Conservation (phyloP, 495 filamentous ascomycete genomes). For the Amniculicola lignicola region DNA sequence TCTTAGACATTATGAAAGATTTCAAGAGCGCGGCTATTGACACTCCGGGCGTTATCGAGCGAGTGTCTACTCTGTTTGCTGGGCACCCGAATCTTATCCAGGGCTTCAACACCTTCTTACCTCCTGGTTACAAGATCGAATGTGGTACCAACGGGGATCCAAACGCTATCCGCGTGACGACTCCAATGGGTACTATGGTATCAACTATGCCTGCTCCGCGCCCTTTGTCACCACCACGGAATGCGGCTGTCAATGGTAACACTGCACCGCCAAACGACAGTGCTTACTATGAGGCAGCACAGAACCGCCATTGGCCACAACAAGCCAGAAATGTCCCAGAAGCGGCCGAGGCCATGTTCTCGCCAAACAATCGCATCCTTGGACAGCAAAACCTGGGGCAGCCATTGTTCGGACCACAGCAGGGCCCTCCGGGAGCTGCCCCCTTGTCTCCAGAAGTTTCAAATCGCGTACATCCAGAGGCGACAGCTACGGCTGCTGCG, state of each 20-base stretch:
- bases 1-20: constrained; percentile 99
- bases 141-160: constrained; percentile 89
- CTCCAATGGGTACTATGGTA: constrained; percentile 78
- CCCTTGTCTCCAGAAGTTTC: constrained; percentile 46
- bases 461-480: constrained; percentile 43
- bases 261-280: constrained; percentile 20
- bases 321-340: constrained; percentile 22
- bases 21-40: constrained; percentile 99
- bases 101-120: constrained; percentile 97
- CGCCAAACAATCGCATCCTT: constrained; percentile 36
- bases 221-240: constrained; percentile 48
- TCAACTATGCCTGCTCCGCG: constrained; percentile 54
- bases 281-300: constrained; percentile 28
- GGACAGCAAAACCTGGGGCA: no score
- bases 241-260: constrained; percentile 34
- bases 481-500: constrained; percentile 49
- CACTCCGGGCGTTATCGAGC: constrained; percentile 95
- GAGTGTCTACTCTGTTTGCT: constrained; percentile 93
- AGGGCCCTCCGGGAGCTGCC: constrained; percentile 26
- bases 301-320: constrained; percentile 24
- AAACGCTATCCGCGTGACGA: constrained; percentile 94
- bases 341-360: constrained; percentile 36
- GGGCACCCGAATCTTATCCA: constrained; percentile 96
- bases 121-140: constrained; percentile 95
- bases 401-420: constrained; percentile 38